phyloP scores from a whole-genome alignment of 2,329 filamentous ascomycete species.

The Alternaria tenuissima region DNA sequence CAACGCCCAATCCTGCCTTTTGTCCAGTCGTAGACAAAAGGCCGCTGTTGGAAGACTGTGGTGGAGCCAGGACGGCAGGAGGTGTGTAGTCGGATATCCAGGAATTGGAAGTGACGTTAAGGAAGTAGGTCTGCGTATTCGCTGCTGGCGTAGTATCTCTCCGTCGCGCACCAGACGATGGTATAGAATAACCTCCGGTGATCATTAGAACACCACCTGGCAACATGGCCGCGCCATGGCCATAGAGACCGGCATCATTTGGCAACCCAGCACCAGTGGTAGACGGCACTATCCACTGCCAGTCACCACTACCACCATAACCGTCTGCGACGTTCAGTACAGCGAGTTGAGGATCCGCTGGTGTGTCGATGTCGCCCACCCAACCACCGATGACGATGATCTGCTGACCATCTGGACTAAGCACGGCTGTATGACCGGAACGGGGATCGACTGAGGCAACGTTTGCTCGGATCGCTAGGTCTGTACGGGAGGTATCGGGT shows the following conservation, averaged over 20 bases:
- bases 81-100: conserved; percentile 67
- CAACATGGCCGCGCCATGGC: conserved; percentile 69
- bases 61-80: conserved; percentile 41
- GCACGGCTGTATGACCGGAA: conserved; percentile 86
- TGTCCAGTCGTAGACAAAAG: conserved; percentile 55
- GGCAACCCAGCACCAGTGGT: conserved; percentile 55
- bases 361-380: conserved; percentile 80
- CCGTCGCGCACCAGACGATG: conserved; percentile 45
- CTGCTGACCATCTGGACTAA: conserved; percentile 79
- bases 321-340: conserved; percentile 77
- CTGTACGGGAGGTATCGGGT: conserved; percentile 57
- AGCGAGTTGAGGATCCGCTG: conserved; percentile 83
- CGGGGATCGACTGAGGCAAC: conserved; percentile 71
- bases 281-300: conserved; percentile 73
- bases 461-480: conserved; percentile 63
- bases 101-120: conserved; percentile 67
- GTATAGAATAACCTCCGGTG: conserved; percentile 65
- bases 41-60: conserved; percentile 33
- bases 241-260: conserved; percentile 62
- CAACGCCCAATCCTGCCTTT: conserved; percentile 56
- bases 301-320: conserved; percentile 69
- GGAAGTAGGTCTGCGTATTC: conserved; percentile 63
- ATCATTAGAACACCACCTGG: conserved; percentile 69
- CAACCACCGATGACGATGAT: conserved; percentile 87
- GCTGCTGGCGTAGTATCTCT: conserved; percentile 45